These are phyloP conservation scores for Trypanosoma melophagium DNA, from an alignment of 208 protist species.

Conservation along the genomic window DNA sequence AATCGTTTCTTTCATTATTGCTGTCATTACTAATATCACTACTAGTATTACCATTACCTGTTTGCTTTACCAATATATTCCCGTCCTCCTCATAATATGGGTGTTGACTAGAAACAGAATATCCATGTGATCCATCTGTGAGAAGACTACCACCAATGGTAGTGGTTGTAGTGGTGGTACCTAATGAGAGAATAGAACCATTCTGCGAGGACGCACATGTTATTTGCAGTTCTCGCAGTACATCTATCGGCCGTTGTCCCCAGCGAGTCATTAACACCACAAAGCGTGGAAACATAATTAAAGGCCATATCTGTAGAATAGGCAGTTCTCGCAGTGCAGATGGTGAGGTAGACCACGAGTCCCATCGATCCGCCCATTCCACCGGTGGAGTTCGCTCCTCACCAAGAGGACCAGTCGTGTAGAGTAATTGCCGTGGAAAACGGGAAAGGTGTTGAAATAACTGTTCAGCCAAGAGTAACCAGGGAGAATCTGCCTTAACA, in stretches of 20 bases:
- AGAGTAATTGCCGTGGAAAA: slow-evolving; percentile 37
- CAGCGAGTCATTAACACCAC: slow-evolving; percentile 45
- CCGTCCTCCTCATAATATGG: slow-evolving; percentile 4
- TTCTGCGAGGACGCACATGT: neutral
- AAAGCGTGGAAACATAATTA: slow-evolving; percentile 48
- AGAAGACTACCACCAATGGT: neutral
- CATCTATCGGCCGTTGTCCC: slow-evolving; percentile 29
- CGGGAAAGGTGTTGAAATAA: slow-evolving; percentile 27
- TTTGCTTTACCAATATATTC: neutral
- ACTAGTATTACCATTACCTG: neutral
- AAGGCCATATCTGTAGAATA: slow-evolving; percentile 37
- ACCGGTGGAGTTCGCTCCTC: slow-evolving; percentile 24
- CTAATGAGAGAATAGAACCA: neutral
- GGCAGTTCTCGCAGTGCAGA: slow-evolving; percentile 22
- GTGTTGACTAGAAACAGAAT: neutral
- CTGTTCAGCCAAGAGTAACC: slow-evolving; percentile 48
- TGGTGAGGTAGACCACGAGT: slow-evolving; percentile 31
- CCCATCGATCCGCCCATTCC: slow-evolving; percentile 9
- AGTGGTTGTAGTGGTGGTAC: neutral
- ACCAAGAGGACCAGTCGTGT: slow-evolving; percentile 40
- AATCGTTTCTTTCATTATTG: neutral
- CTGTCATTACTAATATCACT: slow-evolving; percentile 3
- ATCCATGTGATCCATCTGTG: neutral
- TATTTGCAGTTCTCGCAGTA: slow-evolving; percentile 16
- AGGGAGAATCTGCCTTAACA: slow-evolving; percentile 15